Percentiles rank a stretch among this genome's conserved stretches.
Conservation (phyloP, 106 monocot genomes). For the Apostasia ramifera region DNA sequence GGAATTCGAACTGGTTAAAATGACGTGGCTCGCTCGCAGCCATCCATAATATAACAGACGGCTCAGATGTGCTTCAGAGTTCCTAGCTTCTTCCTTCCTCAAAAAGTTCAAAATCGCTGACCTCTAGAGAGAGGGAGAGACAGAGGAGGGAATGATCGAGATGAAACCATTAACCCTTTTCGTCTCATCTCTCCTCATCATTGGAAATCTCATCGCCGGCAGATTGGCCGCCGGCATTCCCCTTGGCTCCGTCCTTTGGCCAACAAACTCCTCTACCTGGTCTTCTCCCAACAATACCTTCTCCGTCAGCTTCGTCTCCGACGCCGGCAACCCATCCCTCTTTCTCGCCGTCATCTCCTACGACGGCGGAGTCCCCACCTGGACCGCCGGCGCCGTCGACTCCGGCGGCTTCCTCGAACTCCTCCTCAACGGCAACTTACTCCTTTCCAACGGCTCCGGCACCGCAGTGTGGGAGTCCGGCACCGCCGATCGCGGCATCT, state of each 20-base stretch:
- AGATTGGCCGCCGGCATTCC: neutral
- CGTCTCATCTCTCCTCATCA: neutral
- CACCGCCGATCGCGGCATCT: conserved; percentile 35
- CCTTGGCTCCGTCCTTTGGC: neutral
- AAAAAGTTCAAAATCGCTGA: too few species aligned
- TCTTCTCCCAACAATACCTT: conserved; percentile 5
- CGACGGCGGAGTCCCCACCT: conserved; percentile 1
- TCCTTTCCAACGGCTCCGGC: conserved; percentile 36
- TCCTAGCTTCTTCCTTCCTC: too few species aligned
- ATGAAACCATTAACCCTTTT: neutral
- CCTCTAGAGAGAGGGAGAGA: neutral
- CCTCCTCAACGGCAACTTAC: conserved; percentile 49
- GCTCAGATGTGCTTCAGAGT: too few species aligned
- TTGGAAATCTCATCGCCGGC: neutral
- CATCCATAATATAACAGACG: too few species aligned
- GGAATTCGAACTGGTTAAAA: too few species aligned
- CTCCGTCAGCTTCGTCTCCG: neutral
- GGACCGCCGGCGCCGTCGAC: neutral
- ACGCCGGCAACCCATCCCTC: conserved; percentile 2
- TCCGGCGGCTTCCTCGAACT: conserved; percentile 38
- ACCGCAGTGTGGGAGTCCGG: conserved; percentile 36
- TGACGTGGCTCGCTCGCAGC: too few species aligned
- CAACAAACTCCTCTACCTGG: neutral
- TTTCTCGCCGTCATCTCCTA: conserved; percentile 1
- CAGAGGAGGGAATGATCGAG: neutral